Percentiles rank a stretch among this genome's conserved stretches.
Evolutionary conservation across 1,284 basidiomycete species (phyloP).

Genomic region (Heterobasidion occidentale): DNA sequence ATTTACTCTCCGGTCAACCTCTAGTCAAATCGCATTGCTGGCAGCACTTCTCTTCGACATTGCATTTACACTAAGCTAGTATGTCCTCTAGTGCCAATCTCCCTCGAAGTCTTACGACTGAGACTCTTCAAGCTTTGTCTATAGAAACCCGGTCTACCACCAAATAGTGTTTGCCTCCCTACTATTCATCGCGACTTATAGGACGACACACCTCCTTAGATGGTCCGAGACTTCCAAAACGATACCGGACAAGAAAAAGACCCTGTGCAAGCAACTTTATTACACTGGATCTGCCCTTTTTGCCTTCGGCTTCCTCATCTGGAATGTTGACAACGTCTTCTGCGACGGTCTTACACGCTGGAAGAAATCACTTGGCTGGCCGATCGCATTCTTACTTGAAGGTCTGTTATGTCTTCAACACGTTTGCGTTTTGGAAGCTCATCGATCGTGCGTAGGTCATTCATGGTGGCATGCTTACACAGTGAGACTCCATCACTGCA

Average conservation of each 20-base stretch:
- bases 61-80: constrained; percentile 61
- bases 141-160: constrained; percentile 62
- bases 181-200: constrained; percentile 34
- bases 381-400: constrained; percentile 56
- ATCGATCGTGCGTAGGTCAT: constrained; percentile 33
- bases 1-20: constrained; percentile 25
- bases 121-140: constrained; percentile 32
- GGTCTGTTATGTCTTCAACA: constrained; percentile 24
- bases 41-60: constrained; percentile 38
- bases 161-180: constrained; percentile 53
- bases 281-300: constrained; percentile 40
- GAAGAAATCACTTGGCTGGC: constrained; percentile 54
- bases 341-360: constrained; percentile 45
- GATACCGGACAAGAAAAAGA: constrained; percentile 36
- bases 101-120: not conserved
- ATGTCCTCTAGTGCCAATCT: constrained; percentile 17
- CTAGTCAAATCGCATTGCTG: constrained; percentile 25
- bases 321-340: constrained; percentile 69
- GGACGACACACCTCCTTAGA: constrained; percentile 42
- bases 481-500: constrained; percentile 18
- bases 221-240: constrained; percentile 29
- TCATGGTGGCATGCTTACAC: constrained; percentile 72
- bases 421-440: not conserved
- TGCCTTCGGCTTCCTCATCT: constrained; percentile 50
- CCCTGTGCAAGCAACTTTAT: constrained; percentile 34